phyloP scores from a whole-genome alignment of 2,329 filamentous ascomycete genomes.

The Penicillium sp. region DNA sequence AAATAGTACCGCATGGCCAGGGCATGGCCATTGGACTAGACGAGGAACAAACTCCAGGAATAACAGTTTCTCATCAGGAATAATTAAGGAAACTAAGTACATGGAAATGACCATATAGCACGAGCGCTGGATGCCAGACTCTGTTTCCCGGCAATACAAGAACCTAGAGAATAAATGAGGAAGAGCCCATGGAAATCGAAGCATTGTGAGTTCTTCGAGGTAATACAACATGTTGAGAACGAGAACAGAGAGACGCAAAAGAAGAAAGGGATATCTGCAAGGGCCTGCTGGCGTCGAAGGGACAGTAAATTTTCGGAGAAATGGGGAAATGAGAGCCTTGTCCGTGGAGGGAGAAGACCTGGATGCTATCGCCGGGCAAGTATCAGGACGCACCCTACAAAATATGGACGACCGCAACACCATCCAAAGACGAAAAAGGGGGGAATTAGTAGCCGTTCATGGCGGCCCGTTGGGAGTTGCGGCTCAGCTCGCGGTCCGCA shows the following conservation, averaged over 20 bases:
- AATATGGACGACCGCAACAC: conserved; percentile 19
- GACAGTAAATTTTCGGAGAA: conserved; percentile 30
- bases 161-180: conserved; percentile 31
- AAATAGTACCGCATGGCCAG: not conserved
- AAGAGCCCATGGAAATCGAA: conserved; percentile 17
- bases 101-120: conserved; percentile 33
- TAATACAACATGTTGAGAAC: conserved; percentile 22
- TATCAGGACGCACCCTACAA: conserved; percentile 21
- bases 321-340: conserved; percentile 20
- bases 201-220: conserved; percentile 20
- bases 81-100: conserved; percentile 41
- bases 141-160: conserved; percentile 31
- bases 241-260: conserved; percentile 27
- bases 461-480: conserved; percentile 93
- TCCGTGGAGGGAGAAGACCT: conserved; percentile 12
- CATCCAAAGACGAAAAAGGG: conserved; percentile 4
- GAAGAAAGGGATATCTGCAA: conserved; percentile 43
- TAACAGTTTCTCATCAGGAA: conserved; percentile 30
- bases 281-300: conserved; percentile 36
- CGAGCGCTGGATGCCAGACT: conserved; percentile 32
- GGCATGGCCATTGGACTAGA: not conserved
- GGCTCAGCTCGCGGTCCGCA: conserved; percentile 93
- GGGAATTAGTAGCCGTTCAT: conserved; percentile 91
- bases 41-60: conserved; percentile 12
- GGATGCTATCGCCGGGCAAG: conserved; percentile 16